Evolutionary conservation across 2,329 filamentous ascomycete species (phyloP), one percentile per base, ranked within the genome.

Genomic region (Trichoderma cornu-damae): DNA sequence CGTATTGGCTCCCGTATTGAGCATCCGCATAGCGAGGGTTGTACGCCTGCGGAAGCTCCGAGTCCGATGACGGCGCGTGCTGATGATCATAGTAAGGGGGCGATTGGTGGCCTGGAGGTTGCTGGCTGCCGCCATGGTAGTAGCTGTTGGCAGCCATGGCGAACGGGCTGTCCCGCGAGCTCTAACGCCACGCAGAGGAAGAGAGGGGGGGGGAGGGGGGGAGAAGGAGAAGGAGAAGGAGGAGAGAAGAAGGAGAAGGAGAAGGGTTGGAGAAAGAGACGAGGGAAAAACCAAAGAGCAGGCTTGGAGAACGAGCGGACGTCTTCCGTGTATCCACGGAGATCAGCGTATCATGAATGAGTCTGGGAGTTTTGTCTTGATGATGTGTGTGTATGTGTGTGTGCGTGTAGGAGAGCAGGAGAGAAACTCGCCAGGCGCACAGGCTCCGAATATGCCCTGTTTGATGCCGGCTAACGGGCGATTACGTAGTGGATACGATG

Each of bases 121-220:
- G 70, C 16, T 49, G 49, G 18, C 48, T 50, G 63, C 78, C 76
- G 72, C 65, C 67, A 59, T 72, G 63, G 63, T 88, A 88, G 73
- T 89, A 89, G 65, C 87, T 82, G 73, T 85, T 80, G 74, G 81
- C 77, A 43, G 83, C 79, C 84, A 87, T 86, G 65, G 53, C 76
- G 69, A 61, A 59, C 55, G 61, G 37, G 57, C 37, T 26, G 43
- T 46, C 32, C 42, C 35, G 35, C 52, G 34, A 38, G 38, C 58
- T 52, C 44, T 56, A 35, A 12, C 20, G 26, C 43, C 37, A 42
- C 49, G 57, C 26, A 47, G 20, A 14, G 24, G 16, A 49, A 40
- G 16, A 22, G 8, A 50, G 18, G n/a, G 11, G 9, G 9, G 44
- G n/a, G 26, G 38, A 24, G 42, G 30, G 30, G 37, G n/a, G 28